phyloP scores from a whole-genome alignment of 805 yeast genomes.

The Sungouiozyma ichnusensis region DNA sequence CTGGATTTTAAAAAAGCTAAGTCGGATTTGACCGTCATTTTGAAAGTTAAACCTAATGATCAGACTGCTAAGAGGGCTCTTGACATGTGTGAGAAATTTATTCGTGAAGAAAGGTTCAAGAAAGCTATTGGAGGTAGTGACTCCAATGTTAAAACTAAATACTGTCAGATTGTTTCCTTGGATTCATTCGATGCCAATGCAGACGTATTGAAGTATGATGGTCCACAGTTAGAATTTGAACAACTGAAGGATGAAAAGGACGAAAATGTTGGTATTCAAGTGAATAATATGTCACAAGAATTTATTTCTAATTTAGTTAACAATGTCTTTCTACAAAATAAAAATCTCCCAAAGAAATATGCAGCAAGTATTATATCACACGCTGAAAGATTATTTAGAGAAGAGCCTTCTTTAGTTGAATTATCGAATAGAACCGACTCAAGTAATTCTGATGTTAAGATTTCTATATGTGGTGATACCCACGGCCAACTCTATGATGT shows the following conservation, averaged over 20 bases:
- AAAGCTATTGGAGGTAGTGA: constrained; percentile 75
- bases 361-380: constrained; percentile 72
- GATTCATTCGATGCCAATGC: constrained; percentile 25
- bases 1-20: constrained; percentile 67
- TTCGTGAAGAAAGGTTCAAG: constrained; percentile 71
- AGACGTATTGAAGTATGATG: constrained; percentile 23
- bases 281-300: constrained; percentile 37
- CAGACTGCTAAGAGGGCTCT: constrained; percentile 51
- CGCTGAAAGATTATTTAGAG: constrained; percentile 50
- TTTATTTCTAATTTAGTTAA: constrained; percentile 57
- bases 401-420: constrained; percentile 72
- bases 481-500: constrained; percentile 95
- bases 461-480: constrained; percentile 94
- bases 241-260: constrained; percentile 22
- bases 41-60: constrained; percentile 57
- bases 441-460: constrained; percentile 23
- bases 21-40: constrained; percentile 54
- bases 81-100: constrained; percentile 50
- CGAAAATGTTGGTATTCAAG: constrained; percentile 17
- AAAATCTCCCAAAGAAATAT: constrained; percentile 66
- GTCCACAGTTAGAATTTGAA: constrained; percentile 21
- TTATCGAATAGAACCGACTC: constrained; percentile 28
- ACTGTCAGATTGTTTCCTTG: constrained; percentile 21
- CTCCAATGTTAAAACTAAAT: constrained; percentile 22
- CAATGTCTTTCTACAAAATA: constrained; percentile 61